Evolutionary conservation across 345 rosid genomes (phyloP).

Genomic region (Hypericum androsaemum): DNA sequence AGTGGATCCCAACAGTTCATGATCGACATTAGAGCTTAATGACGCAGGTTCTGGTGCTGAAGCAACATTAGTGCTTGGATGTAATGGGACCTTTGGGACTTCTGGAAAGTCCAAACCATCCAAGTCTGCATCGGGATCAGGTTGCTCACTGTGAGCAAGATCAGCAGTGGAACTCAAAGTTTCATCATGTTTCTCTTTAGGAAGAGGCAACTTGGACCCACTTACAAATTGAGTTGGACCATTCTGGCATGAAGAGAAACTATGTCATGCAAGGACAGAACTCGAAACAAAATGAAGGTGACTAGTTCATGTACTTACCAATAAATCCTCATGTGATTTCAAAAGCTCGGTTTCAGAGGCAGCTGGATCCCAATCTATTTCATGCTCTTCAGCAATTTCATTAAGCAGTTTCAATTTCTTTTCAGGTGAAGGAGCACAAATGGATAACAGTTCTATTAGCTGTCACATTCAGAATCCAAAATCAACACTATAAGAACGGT

Average conservation of each 20-base stretch:
- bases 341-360: conserved; percentile 71
- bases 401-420: conserved; percentile 73
- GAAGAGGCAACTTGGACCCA: conserved; percentile 67
- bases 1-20: conserved; percentile 21
- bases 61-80: conserved; percentile 24
- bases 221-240: conserved; percentile 68
- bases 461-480: conserved; percentile 20
- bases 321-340: conserved; percentile 77
- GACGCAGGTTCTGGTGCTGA: conserved; percentile 32
- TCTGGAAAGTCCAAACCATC: conserved; percentile 63
- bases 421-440: conserved; percentile 80
- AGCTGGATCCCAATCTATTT: conserved; percentile 88
- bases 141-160: conserved; percentile 27
- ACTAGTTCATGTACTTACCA: conserved; percentile 37
- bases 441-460: conserved; percentile 80
- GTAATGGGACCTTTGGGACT: conserved; percentile 50
- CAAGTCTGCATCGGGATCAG: conserved; percentile 47
- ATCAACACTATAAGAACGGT: background rate
- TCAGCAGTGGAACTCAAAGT: conserved; percentile 20
- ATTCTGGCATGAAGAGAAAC: conserved; percentile 36
- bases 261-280: conserved; percentile 16
- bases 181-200: conserved; percentile 56
- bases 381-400: conserved; percentile 93
- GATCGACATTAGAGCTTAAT: conserved; percentile 17
- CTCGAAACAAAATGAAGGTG: background rate